Base-by-base conservation (phyloP, 139 green algal genomes). In the Coccomyxa sp. region DNA sequence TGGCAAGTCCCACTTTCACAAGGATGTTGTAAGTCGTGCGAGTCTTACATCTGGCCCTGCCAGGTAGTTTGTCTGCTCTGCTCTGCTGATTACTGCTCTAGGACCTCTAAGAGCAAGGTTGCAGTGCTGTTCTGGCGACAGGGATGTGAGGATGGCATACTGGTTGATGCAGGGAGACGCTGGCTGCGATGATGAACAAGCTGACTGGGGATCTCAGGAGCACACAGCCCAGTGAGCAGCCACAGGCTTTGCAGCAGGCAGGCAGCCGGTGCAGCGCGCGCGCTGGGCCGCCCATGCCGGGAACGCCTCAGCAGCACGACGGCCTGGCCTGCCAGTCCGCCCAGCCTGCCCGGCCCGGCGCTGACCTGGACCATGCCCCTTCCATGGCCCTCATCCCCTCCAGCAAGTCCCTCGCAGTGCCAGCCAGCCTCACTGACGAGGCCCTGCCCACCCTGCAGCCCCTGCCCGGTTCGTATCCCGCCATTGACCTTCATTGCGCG, bases 131-230 rank as follows among this genome's bases (percentile, higher is more conserved):
- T n/a, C n/a, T n/a, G n/a, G n/a, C n/a, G n/a, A n/a, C n/a, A n/a
- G n/a, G n/a, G n/a, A n/a, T n/a, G n/a, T 14, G 10, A 10, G 7
- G 22, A 75, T 72, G 64, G 24, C 72, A 5, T 29, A 33, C 24
- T 77, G 72, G 50, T 31, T 7, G 50, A 58, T 70, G 39, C 74
- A 78, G 74, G 74, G 44, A 70, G 31, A 18, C 44, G 34, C 33
- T 78, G 74, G 31, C 41, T 31, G n/a, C 55, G 44, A 78, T 78
- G 74, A 68, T 78, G 44, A 33, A 38, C 18, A 31, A 78, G n/a
- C 44, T 78, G 44, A 78, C 74, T 14, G 34, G 22, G 36, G 50
- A 75, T 18, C 70, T 75, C 36, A 35, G 35, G 35, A 37, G n/a
- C n/a, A n/a, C n/a, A n/a, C n/a, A n/a, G n/a, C n/a, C n/a, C n/a